A percentile compares a stretch with the other conserved stretches of the same genome.
Conservation (phyloP, 2,329 filamentous ascomycete genomes). For the Aspergillus pseudoglaucus region DNA sequence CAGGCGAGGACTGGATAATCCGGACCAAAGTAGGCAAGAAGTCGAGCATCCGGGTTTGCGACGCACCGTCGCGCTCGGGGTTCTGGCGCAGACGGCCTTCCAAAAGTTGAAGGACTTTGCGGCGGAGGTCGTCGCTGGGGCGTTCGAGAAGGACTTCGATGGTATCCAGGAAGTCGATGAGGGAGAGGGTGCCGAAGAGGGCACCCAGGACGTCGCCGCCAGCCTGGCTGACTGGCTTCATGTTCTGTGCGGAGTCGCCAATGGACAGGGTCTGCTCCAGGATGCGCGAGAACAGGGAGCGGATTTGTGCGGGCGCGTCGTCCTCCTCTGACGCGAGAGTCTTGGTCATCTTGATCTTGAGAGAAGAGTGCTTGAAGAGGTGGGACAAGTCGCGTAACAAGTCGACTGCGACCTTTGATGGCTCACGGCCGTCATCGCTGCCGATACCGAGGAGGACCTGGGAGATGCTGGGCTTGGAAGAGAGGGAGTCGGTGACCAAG, state of each 20-base stretch:
- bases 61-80: slow-evolving; percentile 60
- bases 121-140: slow-evolving; percentile 66
- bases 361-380: slow-evolving; percentile 35
- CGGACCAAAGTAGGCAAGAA: slow-evolving; percentile 74
- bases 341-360: slow-evolving; percentile 34
- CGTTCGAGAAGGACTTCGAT: slow-evolving; percentile 74
- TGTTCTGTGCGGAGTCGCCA: slow-evolving; percentile 46
- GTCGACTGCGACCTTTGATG: slow-evolving; percentile 35
- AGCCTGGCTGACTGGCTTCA: slow-evolving; percentile 32
- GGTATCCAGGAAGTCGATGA: slow-evolving; percentile 81
- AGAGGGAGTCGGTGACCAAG: slow-evolving; percentile 68
- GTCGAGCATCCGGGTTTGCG: slow-evolving; percentile 64
- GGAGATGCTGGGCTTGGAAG: slow-evolving; percentile 67
- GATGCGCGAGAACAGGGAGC: slow-evolving; percentile 62
- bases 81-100: slow-evolving; percentile 72
- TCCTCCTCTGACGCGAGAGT: slow-evolving; percentile 29
- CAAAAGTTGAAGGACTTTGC: slow-evolving; percentile 73
- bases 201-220: slow-evolving; percentile 67
- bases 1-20: slow-evolving; percentile 65
- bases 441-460: slow-evolving; percentile 61
- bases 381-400: slow-evolving; percentile 37
- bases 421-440: slow-evolving; percentile 42
- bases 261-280: slow-evolving; percentile 61
- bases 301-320: slow-evolving; percentile 60
- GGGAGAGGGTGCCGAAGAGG: slow-evolving; percentile 77